Conservation (phyloP, 2,329 filamentous ascomycete genomes). For the Fusarium sp. region DNA sequence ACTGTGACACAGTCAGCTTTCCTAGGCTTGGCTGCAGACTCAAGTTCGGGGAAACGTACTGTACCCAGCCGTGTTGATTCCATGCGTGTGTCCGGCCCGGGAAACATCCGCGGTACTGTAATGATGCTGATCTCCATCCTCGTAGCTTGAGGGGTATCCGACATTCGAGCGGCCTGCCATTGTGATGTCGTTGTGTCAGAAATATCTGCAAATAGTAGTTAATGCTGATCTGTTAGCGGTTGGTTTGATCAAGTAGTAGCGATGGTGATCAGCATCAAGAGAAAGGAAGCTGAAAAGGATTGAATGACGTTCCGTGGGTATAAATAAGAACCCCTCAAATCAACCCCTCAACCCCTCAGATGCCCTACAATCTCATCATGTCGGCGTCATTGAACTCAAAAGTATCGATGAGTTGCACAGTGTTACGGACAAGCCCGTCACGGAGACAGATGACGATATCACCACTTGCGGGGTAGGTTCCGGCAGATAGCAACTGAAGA, state of each 20-base stretch:
- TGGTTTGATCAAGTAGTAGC: neutral
- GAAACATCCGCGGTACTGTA: slow-evolving; percentile 22
- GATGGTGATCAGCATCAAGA: neutral
- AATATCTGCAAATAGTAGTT: neutral
- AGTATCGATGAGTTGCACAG: neutral
- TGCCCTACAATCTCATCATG: slow-evolving; percentile 13
- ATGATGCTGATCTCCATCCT: slow-evolving; percentile 30
- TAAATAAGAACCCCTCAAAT: slow-evolving; percentile 3
- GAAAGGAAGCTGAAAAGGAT: neutral
- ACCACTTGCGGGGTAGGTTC: neutral
- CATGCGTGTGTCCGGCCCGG: slow-evolving; percentile 18
- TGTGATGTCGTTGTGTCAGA: neutral
- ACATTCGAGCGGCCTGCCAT: slow-evolving; percentile 33
- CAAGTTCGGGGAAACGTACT: neutral
- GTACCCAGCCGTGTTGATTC: slow-evolving; percentile 29
- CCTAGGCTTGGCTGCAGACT: accelerated
- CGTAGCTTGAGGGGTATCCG: slow-evolving; percentile 27
- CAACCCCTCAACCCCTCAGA: neutral
- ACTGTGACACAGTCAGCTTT: neutral
- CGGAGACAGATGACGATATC: neutral
- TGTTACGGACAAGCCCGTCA: slow-evolving; percentile 21
- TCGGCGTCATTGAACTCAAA: slow-evolving; percentile 26
- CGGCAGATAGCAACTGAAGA: neutral
- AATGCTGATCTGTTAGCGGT: neutral
- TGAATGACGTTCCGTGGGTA: neutral